Base-by-base conservation (phyloP, 2,329 filamentous ascomycete genomes). In the Calonectria pseudoreteaudii region DNA sequence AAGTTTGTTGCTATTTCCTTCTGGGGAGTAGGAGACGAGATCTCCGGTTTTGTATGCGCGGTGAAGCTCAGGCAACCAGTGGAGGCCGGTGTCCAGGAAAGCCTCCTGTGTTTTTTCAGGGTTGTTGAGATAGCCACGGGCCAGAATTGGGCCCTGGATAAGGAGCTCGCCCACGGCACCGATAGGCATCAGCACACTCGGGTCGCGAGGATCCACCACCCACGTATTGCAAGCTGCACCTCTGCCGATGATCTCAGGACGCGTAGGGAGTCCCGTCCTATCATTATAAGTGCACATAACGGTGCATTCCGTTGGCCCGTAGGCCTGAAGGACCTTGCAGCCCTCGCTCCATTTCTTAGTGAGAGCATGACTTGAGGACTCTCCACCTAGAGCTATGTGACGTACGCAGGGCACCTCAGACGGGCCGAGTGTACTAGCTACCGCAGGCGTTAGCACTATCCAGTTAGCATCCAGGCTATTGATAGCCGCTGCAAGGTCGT, bases 401-500 rank as follows among this genome's bases (percentile, higher is more conserved):
- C 50, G 47, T 68, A 52, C 14, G 52, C 66, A 23, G 16, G 52
- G 50, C 11, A 68, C 34, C 52, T 58, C 52, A 26, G 26, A 44
- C 3, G 66, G 31, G 44, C 50, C 26, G 4, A 72, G 20, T 4
- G 41, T 49, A 53, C 38, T 34, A 2, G 56, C 64, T 11, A 64
- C 56, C 2, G 70, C 34, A 5, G 68, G 49, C 58, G 76, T 76
- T 20, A 77, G 56, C 7, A 65, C 52, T 0, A 56, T 44, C 20
- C 56, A 71, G 44, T 78, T 80, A 10, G 74, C 77, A 13, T 66
- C 36, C 47, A 77, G 65, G 18, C 66, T 56, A 38, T 74, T 65
- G 9, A 81, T 77, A 28, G 73, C 71, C 3, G 50, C 67, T 8
- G 50, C 44, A 4, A 81, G 52, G 3, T 77, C 71, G 47, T 76